Evolutionary conservation across 805 yeast genomes (phyloP).

Genomic region (Debaryomyces tyrocola): DNA sequence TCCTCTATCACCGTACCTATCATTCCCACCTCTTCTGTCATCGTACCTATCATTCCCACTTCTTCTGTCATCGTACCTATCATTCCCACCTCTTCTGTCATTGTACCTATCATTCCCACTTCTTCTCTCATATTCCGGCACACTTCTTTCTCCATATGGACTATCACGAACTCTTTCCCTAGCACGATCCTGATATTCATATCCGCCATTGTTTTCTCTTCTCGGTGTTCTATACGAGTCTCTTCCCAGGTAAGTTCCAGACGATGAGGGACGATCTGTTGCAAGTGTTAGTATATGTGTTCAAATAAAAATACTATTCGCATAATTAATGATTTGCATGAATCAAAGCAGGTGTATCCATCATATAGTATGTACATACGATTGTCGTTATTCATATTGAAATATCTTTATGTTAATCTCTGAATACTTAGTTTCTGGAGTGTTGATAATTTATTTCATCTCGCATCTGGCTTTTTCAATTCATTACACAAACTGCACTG

Average conservation of each 20-base stretch:
- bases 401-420: neutral
- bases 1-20: slow-evolving; percentile 4
- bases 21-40: slow-evolving; percentile 8
- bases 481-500: slow-evolving; percentile 2
- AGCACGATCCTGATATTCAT: slow-evolving; percentile 2
- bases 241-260: slow-evolving; percentile 1
- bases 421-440: neutral
- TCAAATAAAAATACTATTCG: neutral
- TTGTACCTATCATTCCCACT: slow-evolving; percentile 3
- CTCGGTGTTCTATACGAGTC: neutral
- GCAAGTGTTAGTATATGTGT: slow-evolving; percentile 1
- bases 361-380: neutral
- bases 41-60: slow-evolving; percentile 7
- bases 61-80: neutral
- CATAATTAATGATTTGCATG: neutral
- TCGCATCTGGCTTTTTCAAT: neutral
- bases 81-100: slow-evolving; percentile 4
- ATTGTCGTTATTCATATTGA: neutral
- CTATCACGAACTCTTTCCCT: slow-evolving; percentile 8
- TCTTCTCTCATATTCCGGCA: slow-evolving; percentile 4
- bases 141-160: slow-evolving; percentile 2
- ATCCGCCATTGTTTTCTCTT: slow-evolving; percentile 2
- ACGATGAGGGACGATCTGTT: slow-evolving; percentile 1
- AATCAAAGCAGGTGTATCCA: neutral
- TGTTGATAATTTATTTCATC: neutral